Conservation (phyloP, 805 yeast species). For the Kodamaea sagamina region DNA sequence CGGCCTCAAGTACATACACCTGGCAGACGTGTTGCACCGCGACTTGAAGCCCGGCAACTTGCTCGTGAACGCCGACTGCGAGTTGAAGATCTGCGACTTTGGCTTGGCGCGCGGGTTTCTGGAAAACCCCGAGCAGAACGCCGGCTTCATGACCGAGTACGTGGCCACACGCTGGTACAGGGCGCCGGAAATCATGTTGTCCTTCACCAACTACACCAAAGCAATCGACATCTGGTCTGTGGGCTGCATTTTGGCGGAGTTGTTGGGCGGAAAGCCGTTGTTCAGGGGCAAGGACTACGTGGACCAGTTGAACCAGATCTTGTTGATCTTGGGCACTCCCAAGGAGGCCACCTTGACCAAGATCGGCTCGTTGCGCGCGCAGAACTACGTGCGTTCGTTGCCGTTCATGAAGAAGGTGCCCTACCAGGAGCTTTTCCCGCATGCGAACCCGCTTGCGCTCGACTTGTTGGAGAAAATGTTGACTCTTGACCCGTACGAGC, state of each 20-base stretch:
- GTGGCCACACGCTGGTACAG: slow-evolving; percentile 99
- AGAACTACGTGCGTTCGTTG: slow-evolving; percentile 82
- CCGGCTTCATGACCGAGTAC: slow-evolving; percentile 94
- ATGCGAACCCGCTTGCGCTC: slow-evolving; percentile 83
- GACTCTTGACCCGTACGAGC: slow-evolving; percentile 79
- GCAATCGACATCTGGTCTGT: slow-evolving; percentile 98
- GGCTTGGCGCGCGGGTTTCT: slow-evolving; percentile 93
- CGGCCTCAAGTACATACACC: slow-evolving; percentile 86
- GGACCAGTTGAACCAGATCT: slow-evolving; percentile 87
- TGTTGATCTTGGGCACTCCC: slow-evolving; percentile 91
- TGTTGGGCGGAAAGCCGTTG: slow-evolving; percentile 85
- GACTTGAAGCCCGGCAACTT: slow-evolving; percentile 94
- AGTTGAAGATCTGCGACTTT: slow-evolving; percentile 92
- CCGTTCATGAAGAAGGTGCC: slow-evolving; percentile 82
- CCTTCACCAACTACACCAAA: slow-evolving; percentile 91
- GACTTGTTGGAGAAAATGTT: slow-evolving; percentile 71
- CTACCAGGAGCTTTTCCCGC: slow-evolving; percentile 70
- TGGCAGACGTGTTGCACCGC: slow-evolving; percentile 90
- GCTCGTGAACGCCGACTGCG: slow-evolving; percentile 94
- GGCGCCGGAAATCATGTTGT: slow-evolving; percentile 96
- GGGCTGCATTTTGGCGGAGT: slow-evolving; percentile 94
- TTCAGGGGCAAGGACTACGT: slow-evolving; percentile 96
- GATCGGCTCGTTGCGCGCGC: slow-evolving; percentile 83
- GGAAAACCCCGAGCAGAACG: slow-evolving; percentile 76
- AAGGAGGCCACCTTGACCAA: slow-evolving; percentile 48